Evolutionary conservation across 176 grass and related monocot genomes (phyloP), one percentile per base, ranked within the genome.

Genomic region (Carex kokanica): DNA sequence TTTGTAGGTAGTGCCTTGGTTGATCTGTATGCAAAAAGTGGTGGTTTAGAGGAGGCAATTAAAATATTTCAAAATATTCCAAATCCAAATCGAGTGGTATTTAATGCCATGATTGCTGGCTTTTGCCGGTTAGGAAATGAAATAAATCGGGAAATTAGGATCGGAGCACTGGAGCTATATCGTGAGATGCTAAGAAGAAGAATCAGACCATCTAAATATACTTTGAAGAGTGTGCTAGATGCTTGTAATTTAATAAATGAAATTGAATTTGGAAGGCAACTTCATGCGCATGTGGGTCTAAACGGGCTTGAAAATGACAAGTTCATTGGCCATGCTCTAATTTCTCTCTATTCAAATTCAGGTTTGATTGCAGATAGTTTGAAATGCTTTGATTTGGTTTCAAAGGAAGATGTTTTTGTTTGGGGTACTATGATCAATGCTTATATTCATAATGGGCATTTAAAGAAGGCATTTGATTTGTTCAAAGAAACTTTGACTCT

Each of bases 41-140:
- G 90, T 2, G 88, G 94, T 40, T 83, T 97, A 60, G 90, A 92
- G 60, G 92, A 94, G 85, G 94, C 94, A 14, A 81, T 94, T 84
- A 90, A 94, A 84, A 79, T 94, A 41, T 97, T 97, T 88, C 81
- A 89, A 66, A 85, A 60, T 69, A 92, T 94, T 63, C 80, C 86
- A 3, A 85, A 86, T 83, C 90, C 88, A 64, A 90, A 82, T 88
- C 83, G 83, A 21, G 88, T 94, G 12, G 81, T 94, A 31, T 90
- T 94, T 78, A 89, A 87, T 92, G 88, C 90, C 78, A 89, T 97
- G 94, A 97, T 97, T 74, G 94, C 92, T 0, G 91, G 94, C 8
- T 93, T 92, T 64, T 87, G 90, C 81, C 82, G 88, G 18, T 64
- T 97, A 73, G 94, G 91, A 69, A 92, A 88, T 15, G 86, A 92